Evolutionary conservation across 139 green algal species (phyloP), one percentile per base, ranked within the genome.

Genomic region (Diplosphaera chodatii): DNA sequence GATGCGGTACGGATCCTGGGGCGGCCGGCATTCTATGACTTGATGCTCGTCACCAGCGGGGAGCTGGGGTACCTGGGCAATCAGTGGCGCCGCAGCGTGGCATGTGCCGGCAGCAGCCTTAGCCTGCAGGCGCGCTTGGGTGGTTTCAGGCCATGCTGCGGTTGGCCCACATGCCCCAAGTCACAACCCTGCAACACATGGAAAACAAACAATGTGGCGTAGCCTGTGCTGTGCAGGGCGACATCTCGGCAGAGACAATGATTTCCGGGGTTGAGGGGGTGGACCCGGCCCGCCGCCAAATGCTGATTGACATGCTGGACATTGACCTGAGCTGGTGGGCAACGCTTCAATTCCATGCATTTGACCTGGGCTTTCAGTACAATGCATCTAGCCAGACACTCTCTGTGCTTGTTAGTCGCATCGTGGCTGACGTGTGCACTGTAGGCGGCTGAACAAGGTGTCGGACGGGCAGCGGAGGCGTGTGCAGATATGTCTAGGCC

Each of bases 401-500:
- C n/a, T n/a, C n/a, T n/a, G n/a, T n/a, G n/a, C n/a, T n/a, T n/a
- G n/a, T n/a, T n/a, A n/a, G n/a, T n/a, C n/a, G n/a, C n/a, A n/a
- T n/a, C n/a, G n/a, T n/a, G n/a, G n/a, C n/a, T n/a, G n/a, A n/a
- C n/a, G n/a, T n/a, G n/a, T 48, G 37, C 13, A 13, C 37, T 13
- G 13, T 25, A 59, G 48, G 48, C 85, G 92, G 22, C 85, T 99
- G 68, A 94, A 94, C 82, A 87, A 83, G 13, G 93, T 99, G 77
- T 96, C 87, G 25, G 95, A 99, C 71, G 95, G 95, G 0, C 95
- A 99, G 85, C 84, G 92, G 13, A 82, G 95, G 23, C 83, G 95
- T 5, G 94, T 99, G 55, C 95, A 99, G 84, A 97, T 99, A 40
- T 86, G 74, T 70, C 94, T 98, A 87, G 95, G 95, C 0, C 84